Conservation (phyloP, 1,284 basidiomycete species). For the Stygiomarasmius scandens region DNA sequence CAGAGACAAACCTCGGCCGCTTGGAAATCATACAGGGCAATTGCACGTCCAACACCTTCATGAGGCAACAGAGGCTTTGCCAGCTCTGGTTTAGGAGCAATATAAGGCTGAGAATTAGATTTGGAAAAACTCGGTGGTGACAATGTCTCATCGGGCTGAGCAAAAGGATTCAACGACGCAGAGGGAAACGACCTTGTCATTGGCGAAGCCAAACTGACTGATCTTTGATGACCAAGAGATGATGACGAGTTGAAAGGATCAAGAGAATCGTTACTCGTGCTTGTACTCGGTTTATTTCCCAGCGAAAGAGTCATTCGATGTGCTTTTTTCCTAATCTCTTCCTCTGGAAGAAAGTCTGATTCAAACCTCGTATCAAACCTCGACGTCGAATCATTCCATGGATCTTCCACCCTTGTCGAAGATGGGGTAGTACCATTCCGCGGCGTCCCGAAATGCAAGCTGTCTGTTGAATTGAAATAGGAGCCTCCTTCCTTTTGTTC, state of each 20-base stretch:
- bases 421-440: conserved; percentile 14
- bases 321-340: conserved; percentile 20
- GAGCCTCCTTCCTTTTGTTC: conserved; percentile 49
- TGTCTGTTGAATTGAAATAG: conserved; percentile 48
- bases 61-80: conserved; percentile 46
- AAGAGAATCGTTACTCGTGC: conserved; percentile 16
- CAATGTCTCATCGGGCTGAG: conserved; percentile 11
- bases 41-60: conserved; percentile 72
- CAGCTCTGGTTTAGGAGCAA: conserved; percentile 54
- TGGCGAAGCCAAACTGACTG: conserved; percentile 21
- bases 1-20: conserved; percentile 59
- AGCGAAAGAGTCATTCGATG: conserved; percentile 10
- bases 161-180: conserved; percentile 16
- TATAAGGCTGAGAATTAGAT: conserved; percentile 29
- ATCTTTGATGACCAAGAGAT: conserved; percentile 18
- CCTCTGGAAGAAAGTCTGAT: conserved; percentile 38
- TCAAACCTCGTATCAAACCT: conserved; percentile 46
- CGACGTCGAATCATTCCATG: conserved; percentile 22
- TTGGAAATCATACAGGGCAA: conserved; percentile 79
- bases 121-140: conserved; percentile 10
- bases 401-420: conserved; percentile 15
- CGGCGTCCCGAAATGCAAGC: conserved; percentile 24
- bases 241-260: conserved; percentile 11
- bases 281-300: background rate
- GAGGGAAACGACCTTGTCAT: conserved; percentile 3